Evolutionary conservation across 75 land plant species (phyloP), one percentile per base, ranked within the genome.

Genomic region (Pseudotsuga menziesii): DNA sequence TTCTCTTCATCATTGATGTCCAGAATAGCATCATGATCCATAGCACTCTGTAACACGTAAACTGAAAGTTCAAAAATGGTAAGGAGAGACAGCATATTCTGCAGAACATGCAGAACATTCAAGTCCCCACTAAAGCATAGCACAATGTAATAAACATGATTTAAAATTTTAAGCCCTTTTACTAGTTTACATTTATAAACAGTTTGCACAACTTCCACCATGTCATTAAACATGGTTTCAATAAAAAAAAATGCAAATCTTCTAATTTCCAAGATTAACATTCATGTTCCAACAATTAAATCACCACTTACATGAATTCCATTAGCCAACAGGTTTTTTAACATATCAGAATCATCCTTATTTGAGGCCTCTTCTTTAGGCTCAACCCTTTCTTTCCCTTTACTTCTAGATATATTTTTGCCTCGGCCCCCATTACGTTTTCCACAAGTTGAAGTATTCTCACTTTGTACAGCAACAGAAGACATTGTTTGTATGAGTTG

Each of bases 1-100:
- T 91, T 94, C 63, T 94, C 93, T 59, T 85, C 89, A 78, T 87
- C 98, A 77, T 92, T 80, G 64, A 92, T 93, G 80, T 88, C 84
- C 82, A 95, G 81, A 22, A 97, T 97, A 23, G 83, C 93, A 81
- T 97, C 99, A 81, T 97, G 99, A 82, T 97, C 89, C 82, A 97
- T 64, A 20, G 95, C 95, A 70, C 98, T 94, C 99, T 97, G 89
- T 13, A 81, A 16, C 54, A 76, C 41, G 16, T 19, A 23, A 55
- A 58, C 5, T 29, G 8, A 56, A 56, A 56, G 13, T 54, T 56
- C 54, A 48, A 25, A 55, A 74, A 74, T 29, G 19, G 75, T 15
- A 13, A 22, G 17, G 64, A 61, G 72, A 67, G 39, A 67, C 19
- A 14, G 39, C 5, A 69, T 41, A 29, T 61, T 61, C 48, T 69